phyloP scores from a whole-genome alignment of 2,329 filamentous ascomycete genomes.

The Orbilia ellipsospora region DNA sequence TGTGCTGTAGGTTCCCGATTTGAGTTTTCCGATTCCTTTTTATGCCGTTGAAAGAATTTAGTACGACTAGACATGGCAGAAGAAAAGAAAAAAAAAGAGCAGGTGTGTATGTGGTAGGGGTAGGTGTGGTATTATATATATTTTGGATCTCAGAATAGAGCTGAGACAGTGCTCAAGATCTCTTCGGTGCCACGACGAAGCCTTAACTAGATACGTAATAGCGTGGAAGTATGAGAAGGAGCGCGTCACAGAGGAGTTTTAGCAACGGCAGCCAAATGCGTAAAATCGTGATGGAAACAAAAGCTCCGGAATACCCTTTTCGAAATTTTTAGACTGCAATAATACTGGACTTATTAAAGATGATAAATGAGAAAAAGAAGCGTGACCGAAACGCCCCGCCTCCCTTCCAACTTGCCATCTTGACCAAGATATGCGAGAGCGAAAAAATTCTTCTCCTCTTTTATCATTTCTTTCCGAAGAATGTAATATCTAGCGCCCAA shows the following conservation, averaged over 20 bases:
- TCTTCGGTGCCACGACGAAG: conserved; percentile 25
- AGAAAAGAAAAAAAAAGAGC: conserved; percentile 14
- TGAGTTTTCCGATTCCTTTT: conserved; percentile 36
- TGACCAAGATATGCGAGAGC: conserved; percentile 31
- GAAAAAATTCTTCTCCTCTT: conserved; percentile 1
- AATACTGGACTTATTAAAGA: conserved; percentile 22
- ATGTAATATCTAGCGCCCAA: neutral
- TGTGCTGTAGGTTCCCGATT: conserved; percentile 11
- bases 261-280: conserved; percentile 5
- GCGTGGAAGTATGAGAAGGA: conserved; percentile 21
- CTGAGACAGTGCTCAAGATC: conserved; percentile 9
- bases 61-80: conserved; percentile 35
- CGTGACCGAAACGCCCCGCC: conserved; percentile 2
- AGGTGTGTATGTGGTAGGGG: conserved; percentile 2
- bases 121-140: conserved; percentile 31
- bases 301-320: conserved; percentile 9
- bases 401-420: neutral
- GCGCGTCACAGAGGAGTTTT: conserved; percentile 21
- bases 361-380: conserved; percentile 16
- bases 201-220: conserved; percentile 44
- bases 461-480: conserved; percentile 20
- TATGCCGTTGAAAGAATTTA: conserved; percentile 47
- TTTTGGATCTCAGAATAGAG: conserved; percentile 8
- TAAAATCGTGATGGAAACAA: conserved; percentile 9
- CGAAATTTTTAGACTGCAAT: conserved; percentile 11